Base-by-base conservation (phyloP, 2,329 filamentous ascomycete species). In the Ophiobolus disseminans region DNA sequence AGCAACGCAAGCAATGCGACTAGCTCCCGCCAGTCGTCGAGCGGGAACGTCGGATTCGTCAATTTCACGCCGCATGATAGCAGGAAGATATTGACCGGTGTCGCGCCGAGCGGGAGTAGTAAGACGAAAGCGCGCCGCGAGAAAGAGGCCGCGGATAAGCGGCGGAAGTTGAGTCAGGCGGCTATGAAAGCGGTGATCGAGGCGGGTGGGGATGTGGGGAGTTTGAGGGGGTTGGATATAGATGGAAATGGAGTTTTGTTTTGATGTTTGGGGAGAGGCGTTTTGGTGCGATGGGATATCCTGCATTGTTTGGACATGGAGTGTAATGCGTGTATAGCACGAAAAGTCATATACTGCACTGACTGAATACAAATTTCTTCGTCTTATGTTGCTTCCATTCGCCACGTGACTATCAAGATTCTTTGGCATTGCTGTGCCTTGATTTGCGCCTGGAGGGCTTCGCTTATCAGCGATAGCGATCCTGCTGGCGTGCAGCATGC, bases 111-210 rank as follows among this genome's bases (percentile, higher is more conserved):
- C 57, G 94, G 94, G 8, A 91, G 87, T 60, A 89, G 85, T 59
- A 97, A 97, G 82, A 97, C 94, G 7, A 97, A 97, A 71, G 91
- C 91, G n/a, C 78, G 91, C 45, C 79, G 94, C 40, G 93, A 97
- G 73, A 89, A 90, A 71, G 93, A 97, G 76, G 90, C 90, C 1
- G 80, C 83, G 43, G 93, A 97, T 66, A 86, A 87, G 73, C 80
- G 89, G 62, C 76, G 86, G 59, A 81, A 82, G 68, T 68, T 92
- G 45, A 86, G 82, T 63, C 84, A 89, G 70, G 85, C 85, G 6
- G 86, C 88, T 22, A 75, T 87, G 55, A 84, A 84, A 70, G 87
- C 86, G 7, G 84, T 91, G 0, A 78, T 83, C 45, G 87, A 86
- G 9, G 88, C 86, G 0, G 89, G 89, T 1, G 89, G 88, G 2